Evolutionary conservation across 768 basidiomycete species (phyloP), one percentile per base, ranked within the genome.

Genomic region (Lactarius akahatsu): DNA sequence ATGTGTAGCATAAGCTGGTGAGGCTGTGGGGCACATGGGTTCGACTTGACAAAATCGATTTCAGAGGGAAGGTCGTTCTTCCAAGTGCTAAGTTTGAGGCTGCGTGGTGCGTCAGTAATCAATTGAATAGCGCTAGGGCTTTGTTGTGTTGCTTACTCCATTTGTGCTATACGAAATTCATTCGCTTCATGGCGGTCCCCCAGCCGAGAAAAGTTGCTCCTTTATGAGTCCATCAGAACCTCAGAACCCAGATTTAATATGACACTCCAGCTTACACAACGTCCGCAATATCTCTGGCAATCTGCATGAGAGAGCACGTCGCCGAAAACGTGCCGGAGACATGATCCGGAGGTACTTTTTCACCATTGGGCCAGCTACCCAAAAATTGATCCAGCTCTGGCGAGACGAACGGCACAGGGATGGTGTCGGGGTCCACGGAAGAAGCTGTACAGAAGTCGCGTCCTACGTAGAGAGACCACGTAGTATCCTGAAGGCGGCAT

Each of bases 381-480:
- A 78, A 76, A 68, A 80, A 74, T 61, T 81, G 74, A 71, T 87
- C 85, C 59, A 82, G 80, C n/a, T 81, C 80, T 0, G 75, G 68
- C 40, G 83, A 81, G 13, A 84, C 80, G 65, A 79, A 80, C 2
- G 85, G 84, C 62, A 83, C 76, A 0, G 81, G 77, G 59, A 84
- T 77, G 18, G 73, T 74, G 50, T 77, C 75, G 30, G 73, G 67
- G 34, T 77, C 77, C 28, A 76, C 73, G 2, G 79, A 80, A 8
- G 76, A 72, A 1, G 81, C 72, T 28, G 85, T 78, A 62, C 80
- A 81, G 72, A 82, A 84, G 61, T 87, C 85, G 23, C 86, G 80
- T 9, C 86, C 86, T n/a, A 87, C 85, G 59, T 86, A 86, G 0
- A 87, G 76, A 1, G 84, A 85, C 86, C 86, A 87, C 60, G 84